These are phyloP conservation scores for Myxozyma monticola DNA, from an alignment of 805 yeast species.

Conservation along the genomic window DNA sequence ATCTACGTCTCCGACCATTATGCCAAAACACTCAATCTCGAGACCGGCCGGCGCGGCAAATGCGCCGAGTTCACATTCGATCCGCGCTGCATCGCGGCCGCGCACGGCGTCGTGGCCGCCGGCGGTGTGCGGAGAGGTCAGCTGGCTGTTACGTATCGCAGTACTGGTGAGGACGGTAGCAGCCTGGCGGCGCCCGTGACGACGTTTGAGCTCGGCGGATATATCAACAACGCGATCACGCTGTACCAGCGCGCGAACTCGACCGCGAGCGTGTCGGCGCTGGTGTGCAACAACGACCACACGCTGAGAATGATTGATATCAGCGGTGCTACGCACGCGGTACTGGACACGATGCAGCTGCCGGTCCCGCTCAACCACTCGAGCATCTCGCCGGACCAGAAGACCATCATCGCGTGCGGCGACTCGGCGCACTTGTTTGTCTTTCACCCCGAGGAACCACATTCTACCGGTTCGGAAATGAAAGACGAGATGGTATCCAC, in stretches of 20 bases:
- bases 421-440: conserved; percentile 70
- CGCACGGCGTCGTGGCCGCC: conserved; percentile 53
- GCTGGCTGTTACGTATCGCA: conserved; percentile 57
- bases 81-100: conserved; percentile 69
- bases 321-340: conserved; percentile 47
- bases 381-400: conserved; percentile 61
- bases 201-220: conserved; percentile 68
- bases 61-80: conserved; percentile 57
- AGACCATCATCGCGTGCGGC: conserved; percentile 67
- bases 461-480: conserved; percentile 17
- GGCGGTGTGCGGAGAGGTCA: conserved; percentile 67
- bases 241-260: conserved; percentile 40
- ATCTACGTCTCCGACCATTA: conserved; percentile 60
- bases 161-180: conserved; percentile 33
- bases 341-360: conserved; percentile 48
- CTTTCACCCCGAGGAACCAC: conserved; percentile 42
- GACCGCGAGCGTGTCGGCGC: conserved; percentile 47
- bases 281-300: conserved; percentile 82
- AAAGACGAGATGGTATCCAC: background rate
- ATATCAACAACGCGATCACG: conserved; percentile 76
- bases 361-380: conserved; percentile 77
- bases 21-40: conserved; percentile 49
- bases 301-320: conserved; percentile 66
- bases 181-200: conserved; percentile 29
- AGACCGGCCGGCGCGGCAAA: conserved; percentile 41